Evolutionary conservation across 768 basidiomycete species (phyloP), one percentile per base, ranked within the genome.

Genomic region (Mycena maculata): DNA sequence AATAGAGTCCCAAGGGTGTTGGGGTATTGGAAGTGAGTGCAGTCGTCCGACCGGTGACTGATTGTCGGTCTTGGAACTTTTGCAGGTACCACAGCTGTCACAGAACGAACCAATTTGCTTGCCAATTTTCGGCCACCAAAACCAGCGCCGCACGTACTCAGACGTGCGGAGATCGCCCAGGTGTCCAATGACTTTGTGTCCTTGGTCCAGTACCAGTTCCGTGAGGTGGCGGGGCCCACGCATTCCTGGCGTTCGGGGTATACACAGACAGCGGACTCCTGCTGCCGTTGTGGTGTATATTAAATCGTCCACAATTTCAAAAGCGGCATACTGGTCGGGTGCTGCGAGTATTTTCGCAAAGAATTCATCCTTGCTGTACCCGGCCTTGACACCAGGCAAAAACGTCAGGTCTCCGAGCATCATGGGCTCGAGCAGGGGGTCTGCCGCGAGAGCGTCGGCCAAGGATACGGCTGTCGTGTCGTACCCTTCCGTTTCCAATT

Each of bases 161-260:
- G 52, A 13, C 0, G 78, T 79, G 33, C 70, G 67, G 2, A 63
- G 55, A 0, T 41, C 0, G 0, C 75, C 74, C 10, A 76, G 60
- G 49, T 79, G 77, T 0, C 76, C 77, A 1, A 79, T 61, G 0
- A 64, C 59, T 6, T n/a, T 36, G 52, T 79, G 77, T 1, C 72
- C 76, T 12, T 72, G 41, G 13, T 60, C 58, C 7, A 60, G 33
- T 25, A 56, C 25, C 20, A 50, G 49, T 12, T 31, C 49, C 10
- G 25, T 25, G 49, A 50, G 49, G 9, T 7, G 22, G 9, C 28
- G 7, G 10, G 23, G 25, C 20, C 49, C 49, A 15, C 10, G 13
- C 28, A 25, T 12, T 45, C 44, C 44, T 23, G 18, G 44, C 9
- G 27, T 31, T 12, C 28, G 23, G 10, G 49, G 28, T 25, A 50